Base-by-base conservation (phyloP, 371 early-diverging fungal genomes). In the Basidiobolus meristosporus region DNA sequence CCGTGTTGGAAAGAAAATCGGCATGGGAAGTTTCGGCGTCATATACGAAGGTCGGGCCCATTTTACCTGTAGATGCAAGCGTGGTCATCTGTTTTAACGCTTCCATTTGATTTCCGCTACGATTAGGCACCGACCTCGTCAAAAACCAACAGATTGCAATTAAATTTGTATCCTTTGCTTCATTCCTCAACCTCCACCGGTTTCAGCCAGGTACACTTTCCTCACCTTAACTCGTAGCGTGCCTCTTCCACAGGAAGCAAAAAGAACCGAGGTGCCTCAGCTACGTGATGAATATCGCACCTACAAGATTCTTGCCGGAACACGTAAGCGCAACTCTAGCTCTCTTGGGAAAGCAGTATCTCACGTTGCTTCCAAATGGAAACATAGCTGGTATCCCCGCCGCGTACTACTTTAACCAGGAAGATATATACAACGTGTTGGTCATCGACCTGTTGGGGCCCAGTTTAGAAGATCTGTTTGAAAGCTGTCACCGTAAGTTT, bases 1-100 rank as follows among this genome's bases (percentile, higher is more conserved):
- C n/a, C n/a, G n/a, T n/a, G 89, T 96, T 9, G 92, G 91, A 37
- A 82, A 81, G 57, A 89, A 87, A 60, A 79, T 96, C 52, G 97
- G 95, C 32, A 93, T 92, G 58, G 97, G 97, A 31, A 79, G 80
- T 47, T 96, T 96, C 67, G 97, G 97, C 35, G 80, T 90, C 45
- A 86, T 96, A 44, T 93, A 92, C 57, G 90, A 93, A 77, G 97
- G 97, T n/a, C n/a, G n/a, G n/a, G n/a, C n/a, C n/a, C n/a, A n/a
- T n/a, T n/a, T n/a, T 76, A 66, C 38, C 48, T 26, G 3, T 3
- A 26, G 5, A 5, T 26, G 9, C n/a, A n/a, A n/a, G n/a, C n/a
- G 26, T 40, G 36, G 15, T 38, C 28, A 19, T 29, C 40, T 38
- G 31, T 41, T 46, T 9, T n/a, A n/a, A 26, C 3, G 5, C 9